Evolutionary conservation across 495 filamentous ascomycete species (phyloP).

Genomic region (Trichoderma orchidacearum): DNA sequence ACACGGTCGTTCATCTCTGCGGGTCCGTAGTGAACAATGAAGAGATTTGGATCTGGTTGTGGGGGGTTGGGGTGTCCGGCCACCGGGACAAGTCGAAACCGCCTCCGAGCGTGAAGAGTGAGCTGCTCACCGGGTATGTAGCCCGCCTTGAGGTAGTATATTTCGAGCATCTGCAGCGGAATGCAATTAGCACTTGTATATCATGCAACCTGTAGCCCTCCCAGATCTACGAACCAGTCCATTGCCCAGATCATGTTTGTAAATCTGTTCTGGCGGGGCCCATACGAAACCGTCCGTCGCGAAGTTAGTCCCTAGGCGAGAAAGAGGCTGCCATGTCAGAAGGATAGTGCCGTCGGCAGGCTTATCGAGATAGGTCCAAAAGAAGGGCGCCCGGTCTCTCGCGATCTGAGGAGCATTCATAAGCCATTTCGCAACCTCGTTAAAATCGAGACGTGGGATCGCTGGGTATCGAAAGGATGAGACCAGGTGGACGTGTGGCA

Average conservation of each 20-base stretch:
- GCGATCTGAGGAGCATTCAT: constrained; percentile 67
- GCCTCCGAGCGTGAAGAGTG: constrained; percentile 60
- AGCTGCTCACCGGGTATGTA: constrained; percentile 56
- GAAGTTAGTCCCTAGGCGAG: constrained; percentile 50
- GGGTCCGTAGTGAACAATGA: constrained; percentile 86
- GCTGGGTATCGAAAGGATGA: constrained; percentile 62
- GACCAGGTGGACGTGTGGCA: constrained; percentile 76
- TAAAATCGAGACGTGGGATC: constrained; percentile 48
- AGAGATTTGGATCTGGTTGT: constrained; percentile 64
- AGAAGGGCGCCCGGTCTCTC: constrained; percentile 62
- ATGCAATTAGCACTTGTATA: constrained; percentile 7
- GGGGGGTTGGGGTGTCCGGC: constrained; percentile 44
- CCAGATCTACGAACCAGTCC: constrained; percentile 57
- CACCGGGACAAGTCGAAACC: constrained; percentile 64
- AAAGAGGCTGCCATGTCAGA: constrained; percentile 73
- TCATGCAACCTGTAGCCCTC: not conserved
- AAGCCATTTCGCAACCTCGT: constrained; percentile 64
- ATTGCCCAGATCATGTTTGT: constrained; percentile 48
- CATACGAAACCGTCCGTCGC: constrained; percentile 89
- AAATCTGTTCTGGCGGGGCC: constrained; percentile 63
- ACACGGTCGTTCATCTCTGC: constrained; percentile 59
- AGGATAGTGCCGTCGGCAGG: constrained; percentile 69
- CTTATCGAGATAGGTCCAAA: constrained; percentile 79
- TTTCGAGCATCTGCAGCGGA: constrained; percentile 47
- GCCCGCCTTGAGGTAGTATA: constrained; percentile 66